Conservation (phyloP, 1,139 yeast species). For the Waltiozyma sp. region DNA sequence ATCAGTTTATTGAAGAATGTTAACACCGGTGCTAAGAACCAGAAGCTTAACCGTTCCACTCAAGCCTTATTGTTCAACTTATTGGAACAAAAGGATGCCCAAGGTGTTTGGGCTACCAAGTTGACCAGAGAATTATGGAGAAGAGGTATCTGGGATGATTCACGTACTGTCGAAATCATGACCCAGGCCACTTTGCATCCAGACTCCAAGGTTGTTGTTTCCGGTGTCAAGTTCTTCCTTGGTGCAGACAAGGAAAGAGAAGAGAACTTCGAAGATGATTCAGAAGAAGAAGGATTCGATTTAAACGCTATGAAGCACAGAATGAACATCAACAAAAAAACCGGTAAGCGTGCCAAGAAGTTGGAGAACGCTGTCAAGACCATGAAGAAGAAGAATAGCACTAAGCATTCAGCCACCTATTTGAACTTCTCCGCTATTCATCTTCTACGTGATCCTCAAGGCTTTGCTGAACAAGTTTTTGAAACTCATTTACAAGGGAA, state of each 20-base stretch:
- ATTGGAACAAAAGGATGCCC: constrained; percentile 65
- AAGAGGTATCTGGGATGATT: constrained; percentile 96
- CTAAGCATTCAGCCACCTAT: constrained; percentile 53
- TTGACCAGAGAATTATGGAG: constrained; percentile 94
- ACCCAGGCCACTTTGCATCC: constrained; percentile 87
- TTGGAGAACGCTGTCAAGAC: constrained; percentile 61
- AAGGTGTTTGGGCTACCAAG: constrained; percentile 94
- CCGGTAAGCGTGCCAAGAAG: constrained; percentile 69
- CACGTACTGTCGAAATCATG: constrained; percentile 93
- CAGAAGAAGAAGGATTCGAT: constrained; percentile 66
- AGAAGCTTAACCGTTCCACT: constrained; percentile 75
- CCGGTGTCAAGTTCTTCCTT: constrained; percentile 83
- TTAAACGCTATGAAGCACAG: constrained; percentile 64
- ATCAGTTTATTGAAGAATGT: constrained; percentile 70
- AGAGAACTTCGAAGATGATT: constrained; percentile 63
- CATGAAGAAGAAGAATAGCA: constrained; percentile 48
- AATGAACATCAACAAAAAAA: constrained; percentile 72
- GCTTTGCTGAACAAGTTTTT: constrained; percentile 82
- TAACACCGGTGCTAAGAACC: constrained; percentile 78
- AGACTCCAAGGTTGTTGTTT: constrained; percentile 76
- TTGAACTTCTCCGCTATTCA: constrained; percentile 92
- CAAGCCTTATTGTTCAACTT: constrained; percentile 86
- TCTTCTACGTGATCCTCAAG: constrained; percentile 90
- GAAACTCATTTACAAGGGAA: constrained; percentile 62
- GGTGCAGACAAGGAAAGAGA: constrained; percentile 96